A percentile compares a stretch with the other conserved stretches of the same genome.
phyloP scores from a whole-genome alignment of 2,329 filamentous ascomycete species.

The Penicillium sp. region DNA sequence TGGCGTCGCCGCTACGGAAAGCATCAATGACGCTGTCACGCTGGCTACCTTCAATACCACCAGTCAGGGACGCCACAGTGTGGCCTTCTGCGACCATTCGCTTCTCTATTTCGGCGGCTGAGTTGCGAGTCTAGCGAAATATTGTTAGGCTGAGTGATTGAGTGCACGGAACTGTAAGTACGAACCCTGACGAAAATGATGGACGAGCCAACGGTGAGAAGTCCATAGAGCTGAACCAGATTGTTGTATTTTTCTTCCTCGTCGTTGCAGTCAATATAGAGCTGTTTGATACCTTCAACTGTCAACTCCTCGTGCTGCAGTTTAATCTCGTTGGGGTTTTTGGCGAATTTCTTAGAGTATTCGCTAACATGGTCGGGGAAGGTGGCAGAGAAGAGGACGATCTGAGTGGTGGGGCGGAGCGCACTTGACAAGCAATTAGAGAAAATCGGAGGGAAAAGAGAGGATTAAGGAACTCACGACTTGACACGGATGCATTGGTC shows the following conservation, averaged over 20 bases:
- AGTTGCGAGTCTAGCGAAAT: constrained; percentile 71
- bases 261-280: constrained; percentile 90
- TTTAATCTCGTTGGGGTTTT: constrained; percentile 82
- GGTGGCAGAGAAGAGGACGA: constrained; percentile 94
- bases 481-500: constrained; percentile 95
- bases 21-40: constrained; percentile 83
- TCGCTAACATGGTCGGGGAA: constrained; percentile 83
- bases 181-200: constrained; percentile 94
- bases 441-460: background rate
- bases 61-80: constrained; percentile 86
- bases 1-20: constrained; percentile 84
- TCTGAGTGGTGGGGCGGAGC: constrained; percentile 75
- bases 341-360: constrained; percentile 84
- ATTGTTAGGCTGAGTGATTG: constrained; percentile 21
- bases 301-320: constrained; percentile 90
- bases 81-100: constrained; percentile 90
- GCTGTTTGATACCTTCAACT: constrained; percentile 95
- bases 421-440: constrained; percentile 55
- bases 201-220: constrained; percentile 95
- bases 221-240: constrained; percentile 88
- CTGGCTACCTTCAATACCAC: constrained; percentile 79
- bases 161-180: constrained; percentile 5
- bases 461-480: constrained; percentile 60
- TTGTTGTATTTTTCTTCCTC: constrained; percentile 85
- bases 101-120: constrained; percentile 80